phyloP scores from a whole-genome alignment of 805 yeast species.

The Kluyveromyces wickerhamii region DNA sequence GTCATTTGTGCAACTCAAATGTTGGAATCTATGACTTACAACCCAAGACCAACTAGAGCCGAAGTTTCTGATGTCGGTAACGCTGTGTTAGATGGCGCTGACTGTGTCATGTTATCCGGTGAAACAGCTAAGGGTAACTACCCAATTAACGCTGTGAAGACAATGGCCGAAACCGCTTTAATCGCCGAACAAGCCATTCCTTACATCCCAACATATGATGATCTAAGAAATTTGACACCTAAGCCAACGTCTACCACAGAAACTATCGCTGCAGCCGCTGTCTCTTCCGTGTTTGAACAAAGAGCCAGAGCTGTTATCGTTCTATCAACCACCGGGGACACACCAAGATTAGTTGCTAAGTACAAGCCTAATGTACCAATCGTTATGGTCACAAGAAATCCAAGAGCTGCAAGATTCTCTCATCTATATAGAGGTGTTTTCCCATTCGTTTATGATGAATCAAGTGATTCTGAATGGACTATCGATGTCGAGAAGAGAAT shows the following conservation, averaged over 20 bases:
- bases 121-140: constrained; percentile 99
- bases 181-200: constrained; percentile 97
- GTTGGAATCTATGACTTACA: constrained; percentile 99
- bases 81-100: constrained; percentile 98
- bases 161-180: constrained; percentile 97
- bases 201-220: constrained; percentile 76
- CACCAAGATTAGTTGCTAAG: constrained; percentile 94
- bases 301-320: constrained; percentile 95
- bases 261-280: constrained; percentile 96
- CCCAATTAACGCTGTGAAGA: constrained; percentile 94
- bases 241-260: constrained; percentile 91
- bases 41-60: constrained; percentile 99
- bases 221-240: constrained; percentile 74
- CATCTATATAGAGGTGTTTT: constrained; percentile 98
- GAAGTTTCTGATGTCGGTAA: constrained; percentile 99
- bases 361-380: constrained; percentile 97
- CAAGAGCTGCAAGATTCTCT: constrained; percentile 85
- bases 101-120: constrained; percentile 99
- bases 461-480: constrained; percentile 71
- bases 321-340: constrained; percentile 87
- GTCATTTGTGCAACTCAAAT: constrained; percentile 99
- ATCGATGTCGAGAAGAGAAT: constrained; percentile 93
- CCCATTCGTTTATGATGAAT: constrained; percentile 78
- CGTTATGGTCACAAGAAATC: constrained; percentile 96
- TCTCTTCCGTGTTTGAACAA: constrained; percentile 93